Evolutionary conservation across 805 yeast species (phyloP).

Genomic region (Debaryomyces castellii): DNA sequence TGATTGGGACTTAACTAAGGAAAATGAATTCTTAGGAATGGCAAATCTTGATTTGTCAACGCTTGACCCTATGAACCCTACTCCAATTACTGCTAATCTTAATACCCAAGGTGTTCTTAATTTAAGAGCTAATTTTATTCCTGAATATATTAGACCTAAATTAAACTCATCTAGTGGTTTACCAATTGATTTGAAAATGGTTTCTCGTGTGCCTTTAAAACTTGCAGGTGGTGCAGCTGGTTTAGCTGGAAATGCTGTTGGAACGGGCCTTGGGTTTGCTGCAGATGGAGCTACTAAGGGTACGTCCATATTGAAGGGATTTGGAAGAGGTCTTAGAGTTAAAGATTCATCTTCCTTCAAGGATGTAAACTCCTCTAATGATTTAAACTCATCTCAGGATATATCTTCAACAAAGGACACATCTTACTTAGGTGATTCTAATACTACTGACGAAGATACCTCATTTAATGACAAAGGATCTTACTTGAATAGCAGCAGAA

Average conservation of each 20-base stretch:
- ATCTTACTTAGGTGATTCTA: neutral
- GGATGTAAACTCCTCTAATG: conserved; percentile 2
- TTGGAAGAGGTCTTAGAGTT: conserved; percentile 24
- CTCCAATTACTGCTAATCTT: conserved; percentile 49
- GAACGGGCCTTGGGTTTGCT: conserved; percentile 44
- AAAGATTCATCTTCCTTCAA: conserved; percentile 6
- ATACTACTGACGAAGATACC: neutral
- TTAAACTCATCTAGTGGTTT: conserved; percentile 40
- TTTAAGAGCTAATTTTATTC: conserved; percentile 54
- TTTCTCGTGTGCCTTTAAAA: conserved; percentile 49
- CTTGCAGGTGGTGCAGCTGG: conserved; percentile 44
- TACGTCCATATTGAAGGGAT: conserved; percentile 36
- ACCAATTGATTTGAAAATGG: conserved; percentile 38
- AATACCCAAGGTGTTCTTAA: conserved; percentile 67
- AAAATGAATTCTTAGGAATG: conserved; percentile 59
- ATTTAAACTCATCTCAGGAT: no score
- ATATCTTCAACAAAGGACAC: neutral
- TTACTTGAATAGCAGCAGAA: neutral
- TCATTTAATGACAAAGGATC: neutral
- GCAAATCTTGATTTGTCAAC: conserved; percentile 49
- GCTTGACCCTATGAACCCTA: conserved; percentile 45
- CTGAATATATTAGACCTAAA: conserved; percentile 68
- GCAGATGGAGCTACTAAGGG: conserved; percentile 51
- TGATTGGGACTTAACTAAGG: conserved; percentile 82
- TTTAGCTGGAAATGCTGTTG: conserved; percentile 31